Conservation (phyloP, 1,139 yeast genomes). For the Nakaseomyces glabratus region DNA sequence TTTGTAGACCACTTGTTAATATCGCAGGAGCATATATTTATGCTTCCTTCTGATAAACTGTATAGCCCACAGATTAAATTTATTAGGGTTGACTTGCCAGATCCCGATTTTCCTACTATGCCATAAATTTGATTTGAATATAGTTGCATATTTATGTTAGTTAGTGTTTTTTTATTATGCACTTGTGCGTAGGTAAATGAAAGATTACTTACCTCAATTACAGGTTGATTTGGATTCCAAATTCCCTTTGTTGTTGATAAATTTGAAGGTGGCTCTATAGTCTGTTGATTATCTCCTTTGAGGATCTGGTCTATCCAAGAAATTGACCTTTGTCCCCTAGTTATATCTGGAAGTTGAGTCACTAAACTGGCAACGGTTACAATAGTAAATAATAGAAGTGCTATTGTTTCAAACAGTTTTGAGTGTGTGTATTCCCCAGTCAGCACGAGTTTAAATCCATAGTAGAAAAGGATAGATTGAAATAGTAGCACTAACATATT, state of each 20-base stretch:
- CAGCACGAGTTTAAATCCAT: slow-evolving; percentile 65
- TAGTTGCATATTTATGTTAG: slow-evolving; percentile 37
- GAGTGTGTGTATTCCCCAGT: slow-evolving; percentile 43
- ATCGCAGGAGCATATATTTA: slow-evolving; percentile 37
- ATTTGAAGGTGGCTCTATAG: no score
- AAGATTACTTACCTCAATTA: slow-evolving; percentile 38
- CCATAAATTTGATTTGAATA: slow-evolving; percentile 46
- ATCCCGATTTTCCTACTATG: slow-evolving; percentile 67
- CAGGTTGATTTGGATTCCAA: slow-evolving; percentile 15
- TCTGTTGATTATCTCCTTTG: no score
- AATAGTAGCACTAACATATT: slow-evolving; percentile 49
- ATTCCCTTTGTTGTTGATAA: slow-evolving; percentile 16
- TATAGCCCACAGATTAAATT: slow-evolving; percentile 48
- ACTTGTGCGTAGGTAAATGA: slow-evolving; percentile 41
- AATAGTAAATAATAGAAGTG: slow-evolving; percentile 66
- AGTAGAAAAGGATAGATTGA: slow-evolving; percentile 63
- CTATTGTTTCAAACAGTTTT: slow-evolving; percentile 59
- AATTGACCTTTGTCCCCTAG: slow-evolving; percentile 69
- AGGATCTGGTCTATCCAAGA: no score
- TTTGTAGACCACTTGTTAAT: slow-evolving; percentile 39
- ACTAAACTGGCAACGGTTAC: slow-evolving; percentile 53
- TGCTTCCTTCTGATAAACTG: slow-evolving; percentile 31
- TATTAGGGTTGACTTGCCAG: slow-evolving; percentile 68
- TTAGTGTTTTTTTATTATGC: slow-evolving; percentile 30
- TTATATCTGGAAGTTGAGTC: slow-evolving; percentile 61